These are phyloP conservation scores for Dryadomyces sulphureus DNA, from an alignment of 2,329 filamentous ascomycete species.

Conservation along the genomic window DNA sequence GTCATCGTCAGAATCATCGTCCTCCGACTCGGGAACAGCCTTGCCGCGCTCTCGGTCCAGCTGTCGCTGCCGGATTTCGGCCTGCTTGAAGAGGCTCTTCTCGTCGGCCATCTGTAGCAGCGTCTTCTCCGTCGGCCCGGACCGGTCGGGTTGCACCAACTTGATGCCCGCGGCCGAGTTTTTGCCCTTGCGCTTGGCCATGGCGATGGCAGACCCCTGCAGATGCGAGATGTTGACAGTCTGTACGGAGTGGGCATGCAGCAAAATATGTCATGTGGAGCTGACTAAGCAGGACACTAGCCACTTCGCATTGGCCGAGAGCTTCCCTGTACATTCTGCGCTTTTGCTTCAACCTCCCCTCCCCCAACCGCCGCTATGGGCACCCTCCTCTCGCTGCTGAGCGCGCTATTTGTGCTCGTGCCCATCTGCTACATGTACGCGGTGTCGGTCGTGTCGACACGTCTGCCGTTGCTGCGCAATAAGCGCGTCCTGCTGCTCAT, in stretches of 20 bases:
- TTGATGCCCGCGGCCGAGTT: conserved; percentile 35
- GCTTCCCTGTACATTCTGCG: neutral
- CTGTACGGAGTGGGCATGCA: no score
- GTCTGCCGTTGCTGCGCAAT: conserved; percentile 55
- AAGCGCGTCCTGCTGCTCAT: conserved; percentile 88
- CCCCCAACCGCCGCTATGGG: neutral
- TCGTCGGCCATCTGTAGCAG: conserved; percentile 60
- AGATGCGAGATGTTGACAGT: neutral
- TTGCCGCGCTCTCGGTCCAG: conserved; percentile 16
- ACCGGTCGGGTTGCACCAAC: conserved; percentile 55
- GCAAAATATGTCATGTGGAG: neutral
- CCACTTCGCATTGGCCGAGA: neutral
- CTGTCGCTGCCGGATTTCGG: conserved; percentile 24
- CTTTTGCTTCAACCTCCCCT: neutral
- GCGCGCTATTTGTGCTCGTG: conserved; percentile 24
- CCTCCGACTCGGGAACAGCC: conserved; percentile 14
- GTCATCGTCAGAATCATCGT: conserved; percentile 17
- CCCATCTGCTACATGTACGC: conserved; percentile 40
- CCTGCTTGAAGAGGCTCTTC: conserved; percentile 38
- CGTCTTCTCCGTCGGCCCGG: conserved; percentile 46
- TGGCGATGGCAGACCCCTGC: no score
- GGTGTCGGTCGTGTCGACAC: conserved; percentile 27
- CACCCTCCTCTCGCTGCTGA: conserved; percentile 10
- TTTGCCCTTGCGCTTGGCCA: conserved; percentile 18
- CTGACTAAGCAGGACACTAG: neutral